Evolutionary conservation across 495 filamentous ascomycete species (phyloP), one percentile per base, ranked within the genome.

Genomic region (Elaphomyces granulatus): DNA sequence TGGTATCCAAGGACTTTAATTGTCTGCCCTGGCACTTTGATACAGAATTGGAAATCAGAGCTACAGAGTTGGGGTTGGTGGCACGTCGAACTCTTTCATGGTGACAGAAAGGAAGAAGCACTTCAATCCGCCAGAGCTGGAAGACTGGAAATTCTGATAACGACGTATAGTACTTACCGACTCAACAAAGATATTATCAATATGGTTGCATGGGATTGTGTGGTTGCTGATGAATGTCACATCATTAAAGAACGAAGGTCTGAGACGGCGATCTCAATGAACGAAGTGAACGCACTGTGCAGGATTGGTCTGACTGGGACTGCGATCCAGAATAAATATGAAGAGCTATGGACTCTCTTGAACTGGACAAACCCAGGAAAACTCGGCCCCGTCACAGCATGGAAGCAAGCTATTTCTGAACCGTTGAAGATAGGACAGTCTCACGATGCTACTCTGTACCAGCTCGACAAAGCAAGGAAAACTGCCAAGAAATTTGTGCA

Each of bases 161-260:
- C 92, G 3, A 98, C 92, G 0, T 95, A 94, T 46, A 66, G 64
- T 7, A 95, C 87, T 0, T 98, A 98, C 54, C 77, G 80, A 40
- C 72, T 76, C 32, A 76, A 82, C 47, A 75, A 77, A 38, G 71
- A 76, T 32, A 57, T 75, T 3, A 71, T 98, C 48, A 96, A 98
- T 46, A 73, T 78, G 55, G 65, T 96, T 2, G 73, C 80, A 40
- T 98, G 90, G 90, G 90, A 98, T 52, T 90, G 84, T 53, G 81
- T 94, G n/a, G 77, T 98, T 43, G 92, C 90, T 2, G 90, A 98
- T 46, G 90, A 98, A 53, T 95, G 90, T 44, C 90, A 98, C 54
- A 64, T 67, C n/a, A 75, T 96, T 45, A 98, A 96, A 56, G 86
- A 86, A 45, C 64, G 73, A 32, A 68, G 55, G 19, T 80, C 87